Conservation (phyloP, 2,329 filamentous ascomycete species). For the Monosporascus sp. region DNA sequence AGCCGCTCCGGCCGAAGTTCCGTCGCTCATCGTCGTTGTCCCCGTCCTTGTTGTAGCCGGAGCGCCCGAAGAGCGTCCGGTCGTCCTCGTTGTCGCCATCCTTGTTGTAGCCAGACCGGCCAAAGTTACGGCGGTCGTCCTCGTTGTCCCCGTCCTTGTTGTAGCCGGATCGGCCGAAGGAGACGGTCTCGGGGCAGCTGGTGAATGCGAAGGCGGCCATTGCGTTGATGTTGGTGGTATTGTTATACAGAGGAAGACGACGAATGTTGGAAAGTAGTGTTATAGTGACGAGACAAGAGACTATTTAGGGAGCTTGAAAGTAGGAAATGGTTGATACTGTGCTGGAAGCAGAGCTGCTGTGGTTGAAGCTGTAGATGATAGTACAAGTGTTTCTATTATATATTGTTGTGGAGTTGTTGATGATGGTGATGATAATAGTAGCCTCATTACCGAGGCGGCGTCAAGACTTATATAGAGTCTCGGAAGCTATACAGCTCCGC, state of each 20-base stretch:
- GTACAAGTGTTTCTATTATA: constrained; percentile 5
- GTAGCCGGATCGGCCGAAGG: constrained; percentile 39
- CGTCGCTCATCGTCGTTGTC: constrained; percentile 17
- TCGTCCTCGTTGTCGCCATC: constrained; percentile 32
- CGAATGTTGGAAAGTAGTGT: background rate
- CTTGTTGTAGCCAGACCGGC: constrained; percentile 45
- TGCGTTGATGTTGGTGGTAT: constrained; percentile 17
- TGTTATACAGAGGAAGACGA: too few species aligned
- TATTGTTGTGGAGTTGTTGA: constrained; percentile 11
- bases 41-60: constrained; percentile 29
- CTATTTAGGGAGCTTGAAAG: background rate
- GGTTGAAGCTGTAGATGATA: constrained; percentile 1
- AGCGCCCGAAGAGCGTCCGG: constrained; percentile 25
- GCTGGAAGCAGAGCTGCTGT: constrained; percentile 2
- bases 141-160: constrained; percentile 32
- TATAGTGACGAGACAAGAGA: background rate
- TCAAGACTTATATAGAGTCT: constrained; percentile 16
- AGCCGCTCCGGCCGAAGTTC: constrained; percentile 21
- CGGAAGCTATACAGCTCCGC: constrained; percentile 1
- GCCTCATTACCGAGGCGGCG: constrained; percentile 13
- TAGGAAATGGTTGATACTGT: constrained; percentile 2
- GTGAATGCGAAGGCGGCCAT: constrained; percentile 32
- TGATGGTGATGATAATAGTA: constrained; percentile 15
- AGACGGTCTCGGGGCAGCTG: constrained; percentile 27
- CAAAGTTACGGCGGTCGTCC: constrained; percentile 28